Evolutionary conservation across 2,329 filamentous ascomycete genomes (phyloP).

Genomic region (Tolypocladium tundrense): DNA sequence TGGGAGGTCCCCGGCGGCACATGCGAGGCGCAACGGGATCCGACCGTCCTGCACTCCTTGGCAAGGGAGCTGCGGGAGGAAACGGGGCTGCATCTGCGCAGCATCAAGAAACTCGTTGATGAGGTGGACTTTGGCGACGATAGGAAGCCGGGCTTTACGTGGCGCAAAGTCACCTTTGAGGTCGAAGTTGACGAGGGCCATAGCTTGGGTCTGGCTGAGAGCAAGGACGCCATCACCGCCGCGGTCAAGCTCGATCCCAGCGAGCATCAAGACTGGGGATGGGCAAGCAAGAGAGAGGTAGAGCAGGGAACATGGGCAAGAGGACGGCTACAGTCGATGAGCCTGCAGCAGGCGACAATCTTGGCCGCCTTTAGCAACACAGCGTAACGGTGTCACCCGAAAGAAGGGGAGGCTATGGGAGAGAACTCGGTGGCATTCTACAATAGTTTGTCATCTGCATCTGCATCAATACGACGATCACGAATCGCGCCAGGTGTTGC

Average conservation of each 20-base stretch:
- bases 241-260: conserved; percentile 3
- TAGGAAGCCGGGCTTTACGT: neutral
- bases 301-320: neutral
- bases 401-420: neutral
- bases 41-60: neutral
- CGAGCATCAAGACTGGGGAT: conserved; percentile 6
- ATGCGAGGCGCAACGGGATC: conserved; percentile 1
- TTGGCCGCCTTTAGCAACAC: neutral
- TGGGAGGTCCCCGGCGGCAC: conserved; percentile 4
- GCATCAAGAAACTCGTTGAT: conserved; percentile 1
- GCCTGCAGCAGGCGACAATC: neutral
- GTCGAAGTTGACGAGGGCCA: conserved; percentile 3
- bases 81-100: conserved; percentile 1
- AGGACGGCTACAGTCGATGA: neutral
- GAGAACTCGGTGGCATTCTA: neutral
- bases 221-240: neutral
- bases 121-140: conserved; percentile 1
- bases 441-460: neutral
- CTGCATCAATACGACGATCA: neutral
- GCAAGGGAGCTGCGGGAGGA: conserved; percentile 4
- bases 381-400: neutral
- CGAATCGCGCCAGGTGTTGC: neutral
- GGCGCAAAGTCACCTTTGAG: conserved; percentile 5
- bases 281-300: conserved; percentile 4
- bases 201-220: neutral